Conservation (phyloP, 2,329 filamentous ascomycete species). For the Grosmannia penicillata region DNA sequence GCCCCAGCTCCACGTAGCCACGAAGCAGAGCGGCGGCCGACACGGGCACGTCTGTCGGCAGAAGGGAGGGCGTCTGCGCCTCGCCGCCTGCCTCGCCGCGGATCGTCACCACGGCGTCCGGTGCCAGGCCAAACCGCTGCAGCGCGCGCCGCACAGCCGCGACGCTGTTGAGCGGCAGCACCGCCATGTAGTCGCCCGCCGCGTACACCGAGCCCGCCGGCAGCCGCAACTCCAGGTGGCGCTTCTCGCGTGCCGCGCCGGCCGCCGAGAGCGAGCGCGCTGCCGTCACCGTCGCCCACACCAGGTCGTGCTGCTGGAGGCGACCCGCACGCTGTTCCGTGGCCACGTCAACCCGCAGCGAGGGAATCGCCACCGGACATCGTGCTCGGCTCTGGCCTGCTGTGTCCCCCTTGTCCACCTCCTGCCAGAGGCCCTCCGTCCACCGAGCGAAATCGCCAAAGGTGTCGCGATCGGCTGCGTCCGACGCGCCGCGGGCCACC, state of each 20-base stretch:
- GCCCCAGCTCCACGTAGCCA: conserved; percentile 56
- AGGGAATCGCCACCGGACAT: conserved; percentile 9
- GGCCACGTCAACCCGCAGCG: conserved; percentile 32
- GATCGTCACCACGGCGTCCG: conserved; percentile 52
- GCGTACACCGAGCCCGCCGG: conserved; percentile 51
- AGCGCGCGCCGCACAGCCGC: conserved; percentile 47
- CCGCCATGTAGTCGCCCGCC: conserved; percentile 60
- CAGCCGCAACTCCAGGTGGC: conserved; percentile 50
- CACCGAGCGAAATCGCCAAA: conserved; percentile 38
- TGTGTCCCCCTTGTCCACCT: conserved; percentile 22
- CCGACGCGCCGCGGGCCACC: conserved; percentile 34
- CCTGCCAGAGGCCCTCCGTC: conserved; percentile 23
- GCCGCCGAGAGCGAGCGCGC: conserved; percentile 32
- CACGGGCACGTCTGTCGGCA: conserved; percentile 40
- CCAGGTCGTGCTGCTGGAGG: conserved; percentile 43
- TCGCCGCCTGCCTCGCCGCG: conserved; percentile 20
- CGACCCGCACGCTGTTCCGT: conserved; percentile 25
- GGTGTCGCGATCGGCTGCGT: conserved; percentile 46
- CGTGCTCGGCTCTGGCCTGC: conserved; percentile 10
- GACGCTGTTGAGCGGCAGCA: conserved; percentile 55
- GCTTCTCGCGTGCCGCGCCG: conserved; percentile 40
- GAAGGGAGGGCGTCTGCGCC: conserved; percentile 21
- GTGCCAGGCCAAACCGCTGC: conserved; percentile 47
- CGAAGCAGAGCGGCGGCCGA: conserved; percentile 49
- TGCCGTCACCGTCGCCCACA: conserved; percentile 40